These are phyloP conservation scores for Dendrobium catenatum DNA, from an alignment of 106 monocot genomes.

Conservation along the genomic window DNA sequence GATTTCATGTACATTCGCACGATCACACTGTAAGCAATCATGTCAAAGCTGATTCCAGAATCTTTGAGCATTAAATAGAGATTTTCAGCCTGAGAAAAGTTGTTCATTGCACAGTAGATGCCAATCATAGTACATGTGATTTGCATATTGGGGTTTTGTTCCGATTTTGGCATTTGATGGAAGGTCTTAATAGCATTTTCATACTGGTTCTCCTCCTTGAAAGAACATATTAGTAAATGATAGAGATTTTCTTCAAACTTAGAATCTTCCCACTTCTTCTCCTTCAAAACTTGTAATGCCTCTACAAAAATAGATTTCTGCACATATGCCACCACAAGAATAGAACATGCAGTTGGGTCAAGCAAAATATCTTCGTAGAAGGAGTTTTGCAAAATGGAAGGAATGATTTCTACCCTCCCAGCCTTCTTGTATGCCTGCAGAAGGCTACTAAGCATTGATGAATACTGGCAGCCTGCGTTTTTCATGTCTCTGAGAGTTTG, in stretches of 20 bases:
- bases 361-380: conserved; percentile 65
- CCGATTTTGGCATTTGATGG: conserved; percentile 48
- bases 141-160: conserved; percentile 55
- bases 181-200: conserved; percentile 63
- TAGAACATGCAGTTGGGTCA: conserved; percentile 75
- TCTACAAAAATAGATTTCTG: conserved; percentile 56
- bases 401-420: conserved; percentile 41
- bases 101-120: conserved; percentile 49
- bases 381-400: conserved; percentile 42
- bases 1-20: conserved; percentile 89
- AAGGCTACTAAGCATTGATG: conserved; percentile 65
- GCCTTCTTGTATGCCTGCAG: conserved; percentile 76
- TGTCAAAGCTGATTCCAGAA: conserved; percentile 48
- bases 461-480: conserved; percentile 41
- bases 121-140: conserved; percentile 86
- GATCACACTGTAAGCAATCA: conserved; percentile 80
- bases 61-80: conserved; percentile 55
- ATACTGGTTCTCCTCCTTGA: conserved; percentile 66
- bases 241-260: conserved; percentile 77
- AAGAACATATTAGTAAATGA: conserved; percentile 88
- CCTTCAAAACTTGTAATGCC: conserved; percentile 48
- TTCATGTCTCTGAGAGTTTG: conserved; percentile 74
- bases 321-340: conserved; percentile 63
- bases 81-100: conserved; percentile 63
- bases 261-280: conserved; percentile 72